Evolutionary conservation across 179 eudicot species (phyloP).

Genomic region (Actinidia polygama): DNA sequence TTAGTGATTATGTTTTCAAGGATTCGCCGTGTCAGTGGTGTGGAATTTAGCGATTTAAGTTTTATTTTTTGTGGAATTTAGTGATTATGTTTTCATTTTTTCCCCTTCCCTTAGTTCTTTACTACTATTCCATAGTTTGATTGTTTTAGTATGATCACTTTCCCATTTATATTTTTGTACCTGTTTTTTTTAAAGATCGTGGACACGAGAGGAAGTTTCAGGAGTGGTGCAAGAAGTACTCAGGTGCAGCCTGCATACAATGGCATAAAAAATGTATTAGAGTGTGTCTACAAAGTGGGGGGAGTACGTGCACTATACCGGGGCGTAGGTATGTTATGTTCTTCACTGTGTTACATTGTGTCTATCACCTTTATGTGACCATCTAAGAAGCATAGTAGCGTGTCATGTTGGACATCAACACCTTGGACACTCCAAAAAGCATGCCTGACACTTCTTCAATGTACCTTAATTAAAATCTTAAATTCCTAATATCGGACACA

Average conservation of each 20-base stretch:
- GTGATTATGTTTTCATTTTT: neutral
- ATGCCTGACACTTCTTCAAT: no score
- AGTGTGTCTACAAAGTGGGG: constrained; percentile 77
- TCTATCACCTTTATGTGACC: neutral
- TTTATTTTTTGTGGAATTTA: no score
- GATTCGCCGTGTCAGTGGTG: no score
- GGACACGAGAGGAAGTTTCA: constrained; percentile 49
- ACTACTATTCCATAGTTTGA: neutral
- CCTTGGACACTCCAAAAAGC: no score
- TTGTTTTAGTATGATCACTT: neutral
- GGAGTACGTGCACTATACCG: constrained; percentile 88
- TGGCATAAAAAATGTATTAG: constrained; percentile 80
- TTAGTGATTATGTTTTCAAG: no score
- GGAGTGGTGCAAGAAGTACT: constrained; percentile 39
- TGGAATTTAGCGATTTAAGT: no score
- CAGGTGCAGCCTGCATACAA: constrained; percentile 55
- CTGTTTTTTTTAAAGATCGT: constrained; percentile 51
- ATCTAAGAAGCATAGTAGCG: no score
- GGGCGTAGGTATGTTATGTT: constrained; percentile 71
- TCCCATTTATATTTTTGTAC: neutral
- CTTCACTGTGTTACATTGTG: neutral
- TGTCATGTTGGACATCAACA: no score
- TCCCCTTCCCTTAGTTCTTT: neutral
- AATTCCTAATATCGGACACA: no score
- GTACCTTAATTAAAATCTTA: no score